These are phyloP conservation scores for Termitomyces sp. DNA, from an alignment of 768 basidiomycete genomes.

Conservation along the genomic window DNA sequence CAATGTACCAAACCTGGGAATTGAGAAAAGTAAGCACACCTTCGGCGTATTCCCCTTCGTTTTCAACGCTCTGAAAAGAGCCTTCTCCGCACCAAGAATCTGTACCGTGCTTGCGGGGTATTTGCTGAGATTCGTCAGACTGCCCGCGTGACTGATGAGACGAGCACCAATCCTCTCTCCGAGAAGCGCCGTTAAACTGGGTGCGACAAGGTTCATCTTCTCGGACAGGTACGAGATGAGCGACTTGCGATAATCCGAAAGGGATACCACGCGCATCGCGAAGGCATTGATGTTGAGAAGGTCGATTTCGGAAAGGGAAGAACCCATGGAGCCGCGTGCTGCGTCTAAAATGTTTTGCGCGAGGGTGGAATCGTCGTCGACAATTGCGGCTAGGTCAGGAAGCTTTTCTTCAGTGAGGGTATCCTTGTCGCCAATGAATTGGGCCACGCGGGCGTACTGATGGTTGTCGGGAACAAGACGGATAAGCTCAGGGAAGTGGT, in stretches of 20 bases:
- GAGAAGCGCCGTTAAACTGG: constrained; percentile 84
- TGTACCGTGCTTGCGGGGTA: constrained; percentile 98
- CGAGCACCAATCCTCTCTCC: constrained; percentile 92
- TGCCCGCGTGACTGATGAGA: constrained; percentile 93
- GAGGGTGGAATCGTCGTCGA: constrained; percentile 80
- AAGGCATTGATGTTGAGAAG: constrained; percentile 95
- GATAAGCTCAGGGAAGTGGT: constrained; percentile 97
- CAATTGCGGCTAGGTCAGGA: constrained; percentile 68
- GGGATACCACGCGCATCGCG: constrained; percentile 84
- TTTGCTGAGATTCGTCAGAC: constrained; percentile 94
- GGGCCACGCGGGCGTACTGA: constrained; percentile 82
- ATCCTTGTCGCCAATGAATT: constrained; percentile 90
- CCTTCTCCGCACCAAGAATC: constrained; percentile 97
- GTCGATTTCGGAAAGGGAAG: constrained; percentile 86
- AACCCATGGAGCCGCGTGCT: constrained; percentile 91
- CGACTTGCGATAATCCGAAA: constrained; percentile 92
- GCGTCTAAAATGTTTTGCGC: constrained; percentile 96
- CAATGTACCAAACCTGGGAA: neutral
- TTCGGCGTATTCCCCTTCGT: constrained; percentile 99
- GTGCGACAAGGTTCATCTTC: constrained; percentile 98
- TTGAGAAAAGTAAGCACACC: constrained; percentile 33
- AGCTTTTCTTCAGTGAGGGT: constrained; percentile 74
- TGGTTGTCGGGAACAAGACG: constrained; percentile 92
- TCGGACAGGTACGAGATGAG: constrained; percentile 84
- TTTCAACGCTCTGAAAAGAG: constrained; percentile 94